Evolutionary conservation across 257 asterid genomes (phyloP).

Genomic region (Ajuga chamaepitys): DNA sequence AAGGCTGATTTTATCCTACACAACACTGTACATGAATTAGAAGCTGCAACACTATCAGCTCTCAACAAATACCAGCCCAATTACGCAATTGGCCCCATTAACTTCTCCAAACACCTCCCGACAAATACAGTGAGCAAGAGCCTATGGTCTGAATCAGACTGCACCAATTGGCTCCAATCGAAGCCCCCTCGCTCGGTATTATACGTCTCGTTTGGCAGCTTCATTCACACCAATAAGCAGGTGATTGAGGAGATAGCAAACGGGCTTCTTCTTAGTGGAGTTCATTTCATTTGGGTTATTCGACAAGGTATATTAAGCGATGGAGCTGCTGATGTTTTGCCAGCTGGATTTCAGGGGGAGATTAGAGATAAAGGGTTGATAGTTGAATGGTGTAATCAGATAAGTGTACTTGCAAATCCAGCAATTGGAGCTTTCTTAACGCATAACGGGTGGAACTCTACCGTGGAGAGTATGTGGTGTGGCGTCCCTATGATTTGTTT

Average conservation of each 20-base stretch:
- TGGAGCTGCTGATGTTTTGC: neutral
- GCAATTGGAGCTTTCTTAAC: constrained; percentile 13
- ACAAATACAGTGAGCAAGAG: constrained; percentile 11
- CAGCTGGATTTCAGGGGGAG: neutral
- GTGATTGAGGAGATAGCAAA: constrained; percentile 2
- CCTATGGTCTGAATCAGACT: neutral
- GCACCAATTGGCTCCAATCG: constrained; percentile 6
- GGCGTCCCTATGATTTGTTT: constrained; percentile 6
- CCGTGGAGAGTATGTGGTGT: constrained; percentile 14
- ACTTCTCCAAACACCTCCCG: constrained; percentile 14
- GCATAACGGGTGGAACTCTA: constrained; percentile 18
- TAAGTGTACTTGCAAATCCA: neutral
- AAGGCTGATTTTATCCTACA: constrained; percentile 44
- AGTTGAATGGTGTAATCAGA: constrained; percentile 9
- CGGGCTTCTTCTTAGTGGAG: constrained; percentile 4
- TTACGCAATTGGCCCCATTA: constrained; percentile 49
- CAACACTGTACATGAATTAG: constrained; percentile 60
- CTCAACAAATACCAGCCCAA: constrained; percentile 22
- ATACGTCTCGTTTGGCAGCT: constrained; percentile 17
- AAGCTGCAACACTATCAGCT: constrained; percentile 27
- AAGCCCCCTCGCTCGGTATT: constrained; percentile 8
- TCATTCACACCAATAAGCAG: neutral
- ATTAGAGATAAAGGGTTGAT: neutral
- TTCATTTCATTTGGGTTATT: constrained; percentile 2
- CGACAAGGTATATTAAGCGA: neutral